A percentile compares a stretch with the other conserved stretches of the same genome.
Conservation (phyloP, 441 rosid species). For the Isatis lusitanica region DNA sequence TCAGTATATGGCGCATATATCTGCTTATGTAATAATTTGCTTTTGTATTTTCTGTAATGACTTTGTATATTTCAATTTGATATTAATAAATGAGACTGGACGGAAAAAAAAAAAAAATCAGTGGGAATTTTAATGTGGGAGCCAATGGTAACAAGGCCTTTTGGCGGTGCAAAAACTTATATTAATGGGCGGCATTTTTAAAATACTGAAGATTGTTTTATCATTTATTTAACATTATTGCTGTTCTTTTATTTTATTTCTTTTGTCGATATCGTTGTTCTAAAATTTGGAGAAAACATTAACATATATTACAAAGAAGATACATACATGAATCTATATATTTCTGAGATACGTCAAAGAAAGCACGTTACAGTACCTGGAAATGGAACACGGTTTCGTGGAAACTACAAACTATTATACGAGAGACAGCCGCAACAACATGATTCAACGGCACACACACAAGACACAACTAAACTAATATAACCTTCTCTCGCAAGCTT, state of each 20-base stretch:
- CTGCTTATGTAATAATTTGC: no score
- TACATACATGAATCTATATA: conserved; percentile 5
- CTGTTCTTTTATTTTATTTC: not conserved
- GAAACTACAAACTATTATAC: conserved; percentile 30
- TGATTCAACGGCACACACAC: conserved; percentile 22
- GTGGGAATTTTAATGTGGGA: not conserved
- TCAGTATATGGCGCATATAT: no score
- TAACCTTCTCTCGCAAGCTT: conserved; percentile 7
- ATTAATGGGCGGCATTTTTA: not conserved
- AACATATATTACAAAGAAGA: not conserved
- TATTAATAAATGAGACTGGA: no score
- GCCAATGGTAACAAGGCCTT: not conserved
- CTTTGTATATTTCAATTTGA: no score
- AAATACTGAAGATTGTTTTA: not conserved
- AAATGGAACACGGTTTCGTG: conserved; percentile 39
- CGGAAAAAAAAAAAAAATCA: no score
- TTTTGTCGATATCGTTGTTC: not conserved
- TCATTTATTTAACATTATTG: not conserved
- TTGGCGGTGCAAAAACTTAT: not conserved
- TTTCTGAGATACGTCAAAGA: conserved; percentile 15
- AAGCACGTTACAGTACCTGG: conserved; percentile 23
- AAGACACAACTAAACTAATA: conserved; percentile 7
- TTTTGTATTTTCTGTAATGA: no score
- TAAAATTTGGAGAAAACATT: not conserved
- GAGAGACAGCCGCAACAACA: conserved; percentile 27